A percentile compares a stretch with the other conserved stretches of the same genome.
Conservation (phyloP, 139 green algal species). For the Microglena sp. region DNA sequence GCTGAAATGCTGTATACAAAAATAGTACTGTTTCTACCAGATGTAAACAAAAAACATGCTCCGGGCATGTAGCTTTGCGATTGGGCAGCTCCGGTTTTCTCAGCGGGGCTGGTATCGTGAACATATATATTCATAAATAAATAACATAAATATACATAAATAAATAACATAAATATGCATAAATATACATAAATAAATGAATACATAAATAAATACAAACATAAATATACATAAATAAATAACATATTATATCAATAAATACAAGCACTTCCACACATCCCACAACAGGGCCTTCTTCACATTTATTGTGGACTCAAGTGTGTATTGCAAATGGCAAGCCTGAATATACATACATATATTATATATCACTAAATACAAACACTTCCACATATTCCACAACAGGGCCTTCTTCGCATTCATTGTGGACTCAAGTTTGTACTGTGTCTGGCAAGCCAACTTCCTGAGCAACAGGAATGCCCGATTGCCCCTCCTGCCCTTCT, state of each 20-base stretch:
- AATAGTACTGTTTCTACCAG: not conserved
- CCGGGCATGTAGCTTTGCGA: not conserved
- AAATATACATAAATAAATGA: too few relatives aligned
- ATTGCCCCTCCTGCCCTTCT: constrained; percentile 64
- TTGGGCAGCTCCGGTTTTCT: not conserved
- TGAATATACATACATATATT: too few relatives aligned
- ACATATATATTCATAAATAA: too few relatives aligned
- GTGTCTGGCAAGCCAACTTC: constrained; percentile 61
- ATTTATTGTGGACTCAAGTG: not conserved
- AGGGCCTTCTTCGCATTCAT: constrained; percentile 72
- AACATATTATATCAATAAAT: not conserved
- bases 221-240: not conserved
- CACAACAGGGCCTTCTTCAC: not conserved
- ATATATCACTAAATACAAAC: too few relatives aligned
- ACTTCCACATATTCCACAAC: too few relatives aligned
- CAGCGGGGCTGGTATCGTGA: too few relatives aligned
- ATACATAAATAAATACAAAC: not conserved
- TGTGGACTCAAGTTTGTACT: constrained; percentile 64
- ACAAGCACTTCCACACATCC: not conserved
- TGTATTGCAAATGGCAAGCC: too few relatives aligned
- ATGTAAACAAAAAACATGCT: not conserved
- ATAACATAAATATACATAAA: too few relatives aligned
- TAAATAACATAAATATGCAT: too few relatives aligned
- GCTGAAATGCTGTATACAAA: not conserved
- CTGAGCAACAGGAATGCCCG: constrained; percentile 24